A percentile compares a stretch with the other conserved stretches of the same genome.
Conservation (phyloP, 371 early-diverging fungal genomes). For the Apophysomyces sp. region DNA sequence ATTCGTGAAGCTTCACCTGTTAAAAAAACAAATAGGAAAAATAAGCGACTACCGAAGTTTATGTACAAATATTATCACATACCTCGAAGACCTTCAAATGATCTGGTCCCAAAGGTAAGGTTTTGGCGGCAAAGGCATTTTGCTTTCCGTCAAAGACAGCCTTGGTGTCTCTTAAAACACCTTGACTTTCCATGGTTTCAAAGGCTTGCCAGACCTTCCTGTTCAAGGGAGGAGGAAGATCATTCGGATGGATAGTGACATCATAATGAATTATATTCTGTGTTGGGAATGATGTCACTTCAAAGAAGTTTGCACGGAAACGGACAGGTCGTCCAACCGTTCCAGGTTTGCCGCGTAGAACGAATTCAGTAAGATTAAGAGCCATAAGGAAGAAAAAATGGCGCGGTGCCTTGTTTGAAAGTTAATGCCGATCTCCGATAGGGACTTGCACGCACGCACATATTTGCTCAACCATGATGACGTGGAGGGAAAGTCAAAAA, state of each 20-base stretch:
- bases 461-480: no score
- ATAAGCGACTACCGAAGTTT: not conserved
- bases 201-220: slow-evolving; percentile 49
- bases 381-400: slow-evolving; percentile 21
- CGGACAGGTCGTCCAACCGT: slow-evolving; percentile 27
- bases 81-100: slow-evolving; percentile 45
- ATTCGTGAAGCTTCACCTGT: slow-evolving; percentile 40
- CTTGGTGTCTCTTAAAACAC: slow-evolving; percentile 29
- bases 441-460: no score
- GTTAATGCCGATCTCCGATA: no score
- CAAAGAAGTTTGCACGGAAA: slow-evolving; percentile 46
- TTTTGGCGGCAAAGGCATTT: slow-evolving; percentile 45
- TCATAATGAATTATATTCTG: slow-evolving; percentile 47
- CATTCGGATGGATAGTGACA: slow-evolving; percentile 37
- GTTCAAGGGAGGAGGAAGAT: slow-evolving; percentile 40
- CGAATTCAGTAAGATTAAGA: slow-evolving; percentile 35
- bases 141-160: slow-evolving; percentile 57
- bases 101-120: slow-evolving; percentile 40
- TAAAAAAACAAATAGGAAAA: not conserved
- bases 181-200: slow-evolving; percentile 29
- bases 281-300: slow-evolving; percentile 39
- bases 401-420: no score
- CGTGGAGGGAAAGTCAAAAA: no score
- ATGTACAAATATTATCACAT: slow-evolving; percentile 13
- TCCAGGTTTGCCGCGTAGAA: slow-evolving; percentile 32